These are phyloP conservation scores for Microbotryomycetes sp. DNA, from an alignment of 1,284 basidiomycete genomes.

Conservation along the genomic window DNA sequence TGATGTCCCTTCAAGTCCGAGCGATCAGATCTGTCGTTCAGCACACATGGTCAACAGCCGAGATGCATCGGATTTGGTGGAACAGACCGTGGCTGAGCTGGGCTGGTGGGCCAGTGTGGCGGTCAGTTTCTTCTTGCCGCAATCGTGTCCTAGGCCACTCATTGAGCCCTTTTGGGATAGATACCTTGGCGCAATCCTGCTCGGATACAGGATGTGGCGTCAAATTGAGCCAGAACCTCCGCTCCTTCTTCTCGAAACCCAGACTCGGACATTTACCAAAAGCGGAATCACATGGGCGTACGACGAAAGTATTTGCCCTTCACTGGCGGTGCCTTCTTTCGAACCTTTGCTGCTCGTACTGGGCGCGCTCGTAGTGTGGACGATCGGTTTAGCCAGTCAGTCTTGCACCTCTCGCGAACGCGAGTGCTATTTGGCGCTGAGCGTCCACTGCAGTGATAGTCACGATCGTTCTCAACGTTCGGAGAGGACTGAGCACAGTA, in stretches of 20 bases:
- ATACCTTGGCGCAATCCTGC: conserved; percentile 9
- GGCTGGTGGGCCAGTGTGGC: conserved; percentile 22
- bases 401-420: background rate
- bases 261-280: background rate
- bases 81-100: conserved; percentile 8
- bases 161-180: background rate
- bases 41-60: conserved; percentile 5
- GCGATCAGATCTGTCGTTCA: conserved; percentile 1
- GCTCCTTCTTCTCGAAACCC: background rate
- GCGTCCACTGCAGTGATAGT: conserved; percentile 5
- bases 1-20: conserved; percentile 4
- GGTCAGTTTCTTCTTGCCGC: background rate
- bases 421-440: background rate
- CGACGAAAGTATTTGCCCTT: conserved; percentile 3
- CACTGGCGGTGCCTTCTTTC: conserved; percentile 3
- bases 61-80: conserved; percentile 17
- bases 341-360: conserved; percentile 9
- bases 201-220: conserved; percentile 10
- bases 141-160: background rate
- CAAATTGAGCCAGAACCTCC: background rate
- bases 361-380: background rate
- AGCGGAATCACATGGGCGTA: background rate
- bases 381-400: conserved; percentile 20
- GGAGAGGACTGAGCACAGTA: conserved; percentile 9
- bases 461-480: conserved; percentile 11